These are phyloP conservation scores for Lactarius psammicola DNA, from an alignment of 768 basidiomycete genomes.

Conservation along the genomic window DNA sequence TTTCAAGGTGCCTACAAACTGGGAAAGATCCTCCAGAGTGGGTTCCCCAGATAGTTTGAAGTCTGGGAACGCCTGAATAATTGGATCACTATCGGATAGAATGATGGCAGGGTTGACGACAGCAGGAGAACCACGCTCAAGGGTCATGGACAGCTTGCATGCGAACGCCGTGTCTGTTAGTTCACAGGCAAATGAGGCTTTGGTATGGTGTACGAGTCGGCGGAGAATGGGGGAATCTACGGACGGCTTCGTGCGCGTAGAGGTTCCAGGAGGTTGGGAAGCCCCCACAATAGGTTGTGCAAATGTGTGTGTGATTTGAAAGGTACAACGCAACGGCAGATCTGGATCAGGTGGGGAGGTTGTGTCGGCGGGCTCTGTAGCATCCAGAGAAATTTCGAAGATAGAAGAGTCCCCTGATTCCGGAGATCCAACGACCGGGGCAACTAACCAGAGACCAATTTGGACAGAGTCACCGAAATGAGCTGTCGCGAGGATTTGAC, in stretches of 20 bases:
- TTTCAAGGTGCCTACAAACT: conserved; percentile 78
- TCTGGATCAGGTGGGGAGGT: conserved; percentile 31
- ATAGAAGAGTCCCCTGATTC: conserved; percentile 10
- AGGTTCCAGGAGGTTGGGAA: background rate
- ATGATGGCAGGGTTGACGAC: conserved; percentile 40
- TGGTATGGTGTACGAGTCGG: conserved; percentile 58
- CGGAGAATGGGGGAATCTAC: conserved; percentile 56
- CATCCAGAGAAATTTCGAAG: conserved; percentile 25
- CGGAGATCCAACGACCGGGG: conserved; percentile 26
- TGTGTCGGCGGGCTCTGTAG: conserved; percentile 19
- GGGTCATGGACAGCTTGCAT: conserved; percentile 62
- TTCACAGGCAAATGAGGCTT: conserved; percentile 43
- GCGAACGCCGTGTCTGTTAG: conserved; percentile 46
- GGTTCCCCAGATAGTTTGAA: conserved; percentile 65
- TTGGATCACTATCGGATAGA: conserved; percentile 48
- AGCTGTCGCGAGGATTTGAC: conserved; percentile 76
- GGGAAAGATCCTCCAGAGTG: conserved; percentile 68
- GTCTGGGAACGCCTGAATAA: conserved; percentile 48
- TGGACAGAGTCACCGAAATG: conserved; percentile 78
- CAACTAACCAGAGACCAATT: conserved; percentile 66
- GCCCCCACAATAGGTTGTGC: conserved; percentile 23
- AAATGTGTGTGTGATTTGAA: conserved; percentile 57
- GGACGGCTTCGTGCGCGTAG: conserved; percentile 38
- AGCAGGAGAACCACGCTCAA: conserved; percentile 59
- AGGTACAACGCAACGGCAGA: conserved; percentile 51